Evolutionary conservation across 306 rosid species (phyloP), one percentile per base, ranked within the genome.

Genomic region (Rubus parviflorus): DNA sequence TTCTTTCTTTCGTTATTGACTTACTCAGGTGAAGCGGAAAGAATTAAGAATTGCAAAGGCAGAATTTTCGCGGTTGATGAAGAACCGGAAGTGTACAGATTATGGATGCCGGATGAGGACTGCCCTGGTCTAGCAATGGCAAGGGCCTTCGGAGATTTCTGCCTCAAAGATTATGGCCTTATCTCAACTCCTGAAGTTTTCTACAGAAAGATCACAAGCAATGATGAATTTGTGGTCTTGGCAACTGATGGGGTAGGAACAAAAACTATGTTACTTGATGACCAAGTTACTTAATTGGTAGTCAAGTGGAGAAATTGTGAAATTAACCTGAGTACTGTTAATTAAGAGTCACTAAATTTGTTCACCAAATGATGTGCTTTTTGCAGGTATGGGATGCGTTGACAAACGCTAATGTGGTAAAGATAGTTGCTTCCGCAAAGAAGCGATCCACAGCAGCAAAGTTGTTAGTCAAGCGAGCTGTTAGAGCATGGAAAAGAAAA

Each of bases 51-150:
- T 11, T 87, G 94, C 58, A 83, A 86, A 38, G 99, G 99, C 8
- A 92, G 99, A 72, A 79, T 92, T 63, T 89, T 88, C 4, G 87
- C 98, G 3, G 88, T 84, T 7, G 82, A 85, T 43, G 94, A 86
- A 73, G 98, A 96, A 45, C 98, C 99, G 6, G 88, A 87, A 14
- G 93, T 90, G 0, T 85, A 47, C 83, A 91, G 99, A 86, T 41
- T 96, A 65, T 96, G 99, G 99, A 93, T 96, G 97, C 94, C 99
- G 12, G 96, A 96, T 38, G 92, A 85, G 58, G 92, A 96, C 72
- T 92, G 90, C 75, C 97, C 99, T 41, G 98, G 99, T 70, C 87
- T 96, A 0, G 99, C 99, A 35, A 96, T 96, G 99, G 85, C 99
- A 9, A 91, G 99, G 77, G 91, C 98, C 56, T 90, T 96, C 7